Conservation (phyloP, 2,329 filamentous ascomycete genomes). For the Hymenoscyphus scutula region DNA sequence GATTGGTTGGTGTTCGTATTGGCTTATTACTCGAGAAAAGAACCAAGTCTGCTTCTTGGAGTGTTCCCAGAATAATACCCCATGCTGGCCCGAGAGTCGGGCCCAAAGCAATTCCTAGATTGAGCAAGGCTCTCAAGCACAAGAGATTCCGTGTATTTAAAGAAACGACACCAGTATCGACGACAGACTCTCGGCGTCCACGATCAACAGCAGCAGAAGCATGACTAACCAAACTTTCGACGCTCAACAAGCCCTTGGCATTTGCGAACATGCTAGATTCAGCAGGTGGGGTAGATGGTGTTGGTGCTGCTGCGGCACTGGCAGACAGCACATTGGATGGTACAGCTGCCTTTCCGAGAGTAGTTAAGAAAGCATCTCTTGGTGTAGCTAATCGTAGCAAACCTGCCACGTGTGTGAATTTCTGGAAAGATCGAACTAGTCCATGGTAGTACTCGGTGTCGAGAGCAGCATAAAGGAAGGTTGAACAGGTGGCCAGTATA, state of each 20-base stretch:
- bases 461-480: conserved; percentile 86
- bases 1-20: conserved; percentile 49
- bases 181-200: conserved; percentile 55
- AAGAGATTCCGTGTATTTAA: conserved; percentile 87
- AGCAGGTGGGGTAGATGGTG: conserved; percentile 49
- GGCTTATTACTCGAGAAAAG: conserved; percentile 58
- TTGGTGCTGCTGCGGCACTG: conserved; percentile 50
- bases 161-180: conserved; percentile 51
- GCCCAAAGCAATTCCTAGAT: conserved; percentile 89
- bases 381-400: conserved; percentile 81
- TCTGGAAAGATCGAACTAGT: conserved; percentile 88
- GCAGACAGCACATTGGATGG: conserved; percentile 72
- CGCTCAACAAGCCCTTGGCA: conserved; percentile 68
- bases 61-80: conserved; percentile 85
- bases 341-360: conserved; percentile 87
- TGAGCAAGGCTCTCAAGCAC: conserved; percentile 87
- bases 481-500: conserved; percentile 89
- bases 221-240: conserved; percentile 66
- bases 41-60: conserved; percentile 90
- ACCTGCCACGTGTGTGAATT: conserved; percentile 91
- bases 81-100: conserved; percentile 83
- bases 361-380: conserved; percentile 91
- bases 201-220: conserved; percentile 56
- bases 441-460: conserved; percentile 94
- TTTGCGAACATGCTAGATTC: conserved; percentile 60